Base-by-base conservation (phyloP, 345 rosid species). In the Gossypium raimondii region DNA sequence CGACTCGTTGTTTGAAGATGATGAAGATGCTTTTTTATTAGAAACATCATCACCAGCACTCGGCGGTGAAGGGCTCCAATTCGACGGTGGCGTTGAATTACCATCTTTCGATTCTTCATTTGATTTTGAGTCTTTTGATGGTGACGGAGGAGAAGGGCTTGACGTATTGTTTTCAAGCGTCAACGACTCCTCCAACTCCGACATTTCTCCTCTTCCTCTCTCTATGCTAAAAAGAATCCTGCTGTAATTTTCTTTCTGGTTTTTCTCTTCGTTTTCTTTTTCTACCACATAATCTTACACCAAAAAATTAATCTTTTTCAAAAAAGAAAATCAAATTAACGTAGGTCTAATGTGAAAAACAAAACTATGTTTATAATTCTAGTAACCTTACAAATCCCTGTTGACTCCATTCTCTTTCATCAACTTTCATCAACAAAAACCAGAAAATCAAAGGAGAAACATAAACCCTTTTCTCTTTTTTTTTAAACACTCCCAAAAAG, bases 161-260 rank as follows among this genome's bases (percentile, higher is more conserved):
- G 74, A 3, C 0, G 65, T 55, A 20, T 68, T 3, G 24, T 70
- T 65, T 44, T 11, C 48, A n/a, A 11, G 29, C 52, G 13, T n/a
- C 0, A 67, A 84, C 64, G 86, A 59, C 16, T 24, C 81, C 59
- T 84, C 86, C 74, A 84, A 86, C 78, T 75, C 64, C 74, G 86
- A 80, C 91, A 86, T 88, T 74, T 53, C 20, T 53, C 57, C 57
- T 53, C 22, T 53, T 53, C 22, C 70, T 38, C 62, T 11, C 7
- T 24, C 41, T 4, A 4, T 34, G 38, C 38, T 34, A 34, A 34
- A 34, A 34, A 34, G 6, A 34, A 34, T 34, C 7, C 41, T 6
- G 41, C 62, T 58, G 4, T 38, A 5, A 22, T 20, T 3, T 18
- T 55, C 59, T 2, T 18, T 18, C 9, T 34, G 7, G 41, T 34